Base-by-base conservation (phyloP, 2,329 filamentous ascomycete genomes). In the Colletotrichum gigasporum region DNA sequence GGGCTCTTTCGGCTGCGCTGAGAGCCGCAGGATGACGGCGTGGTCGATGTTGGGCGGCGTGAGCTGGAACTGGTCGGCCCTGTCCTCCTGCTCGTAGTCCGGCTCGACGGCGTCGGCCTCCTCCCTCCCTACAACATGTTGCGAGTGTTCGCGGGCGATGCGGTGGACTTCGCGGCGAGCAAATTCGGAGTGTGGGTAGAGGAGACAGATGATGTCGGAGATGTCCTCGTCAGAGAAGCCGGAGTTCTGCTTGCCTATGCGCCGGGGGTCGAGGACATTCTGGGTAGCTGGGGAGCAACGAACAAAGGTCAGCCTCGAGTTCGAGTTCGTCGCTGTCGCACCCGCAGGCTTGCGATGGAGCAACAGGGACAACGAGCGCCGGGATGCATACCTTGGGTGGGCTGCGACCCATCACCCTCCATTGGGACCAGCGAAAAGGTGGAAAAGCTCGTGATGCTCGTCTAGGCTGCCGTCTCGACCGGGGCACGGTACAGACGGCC, bases 181-280 rank as follows among this genome's bases (percentile, higher is more conserved):
- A 20, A 87, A 85, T 37, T 87, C 83, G 2, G 93, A 92, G 68
- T 87, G 88, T 10, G 95, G 94, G 70, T 96, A 90, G 26, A 98
- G 85, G 61, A 97, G 89, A 78, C 94, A 96, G 68, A 97, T 87
- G 70, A 97, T 93, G 78, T 97, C 94, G 66, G 92, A 87, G 51
- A 96, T 87, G 75, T 97, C 94, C 68, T 92, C 87, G 69, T 94
- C 90, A 55, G 87, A 90, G 66, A 97, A 89, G 59, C 92, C 93
- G 39, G 93, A 96, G 74, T 93, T 92, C 76, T 93, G 91, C 74
- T 90, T 85, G 59, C 93, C 93, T 66, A 92, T 76, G 57, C 93
- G 89, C 67, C 93, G 88, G 39, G 93, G 93, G 75, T 97, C 94
- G 68, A 94, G 81, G 71, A 91, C 88, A 74, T 88, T 89, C 75